Evolutionary conservation across 352 stramenopile species (phyloP), one percentile per base, ranked within the genome.

Genomic region (Pythium sukuiense): DNA sequence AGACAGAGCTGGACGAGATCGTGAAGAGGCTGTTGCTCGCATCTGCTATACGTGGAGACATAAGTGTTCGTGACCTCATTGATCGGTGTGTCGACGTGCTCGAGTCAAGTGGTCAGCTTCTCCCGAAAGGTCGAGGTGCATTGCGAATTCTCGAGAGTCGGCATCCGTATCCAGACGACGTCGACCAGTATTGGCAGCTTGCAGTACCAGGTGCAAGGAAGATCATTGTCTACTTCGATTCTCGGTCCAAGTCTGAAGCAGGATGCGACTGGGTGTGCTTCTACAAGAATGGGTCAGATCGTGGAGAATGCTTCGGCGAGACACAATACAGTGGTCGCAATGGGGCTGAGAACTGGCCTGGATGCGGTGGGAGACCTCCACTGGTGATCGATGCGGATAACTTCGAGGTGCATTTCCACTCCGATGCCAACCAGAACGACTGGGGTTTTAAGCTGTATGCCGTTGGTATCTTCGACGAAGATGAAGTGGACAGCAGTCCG

Each of bases 361-460:
- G 89, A 6, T 90, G 65, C 60, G 78, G 73, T 2, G 81, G 73
- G 7, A 77, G 79, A 6, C 72, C 75, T n/a, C 85, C 91, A 0
- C 65, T 97, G 7, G 72, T 88, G 20, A 80, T 97, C 24, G 75
- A 95, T 9, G 73, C 62, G 0, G 81, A 96, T 41, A 73, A 70
- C 13, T 88, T 92, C 62, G 83, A 94, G 56, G 85, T 88, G 1
- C 81, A 92, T 54, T 96, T 96, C 53, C 84, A 95, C 63, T 92
- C 85, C 1, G 85, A 96, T 60, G 76, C 71, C 1, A 90, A 75
- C 18, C 81, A 85, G n/a, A 92, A 90, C 41, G 88, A 97, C 63
- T 97, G 91, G 91, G 91, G 91, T 0, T 96, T 92, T 65, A 94
- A 93, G 54, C 70, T 97, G 2, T 95, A 80, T 43, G 88, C 85